phyloP scores from a whole-genome alignment of 495 filamentous ascomycete species.

The Penicilliopsis zonata region DNA sequence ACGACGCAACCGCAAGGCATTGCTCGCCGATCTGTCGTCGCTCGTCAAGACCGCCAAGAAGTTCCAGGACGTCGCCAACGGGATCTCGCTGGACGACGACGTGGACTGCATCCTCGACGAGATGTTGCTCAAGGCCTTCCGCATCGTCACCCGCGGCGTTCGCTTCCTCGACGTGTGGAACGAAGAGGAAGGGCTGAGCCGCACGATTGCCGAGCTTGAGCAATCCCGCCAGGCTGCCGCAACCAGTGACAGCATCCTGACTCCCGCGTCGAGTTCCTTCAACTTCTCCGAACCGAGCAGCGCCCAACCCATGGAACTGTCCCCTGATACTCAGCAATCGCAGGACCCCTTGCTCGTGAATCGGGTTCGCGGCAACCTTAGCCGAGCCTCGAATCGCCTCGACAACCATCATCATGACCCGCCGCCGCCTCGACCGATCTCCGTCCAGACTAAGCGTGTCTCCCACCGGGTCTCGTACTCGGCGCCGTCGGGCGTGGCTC shows the following conservation, averaged over 20 bases:
- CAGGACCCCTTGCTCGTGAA: conserved; percentile 25
- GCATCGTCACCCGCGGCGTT: conserved; percentile 82
- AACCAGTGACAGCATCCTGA: conserved; percentile 44
- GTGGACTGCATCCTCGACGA: conserved; percentile 76
- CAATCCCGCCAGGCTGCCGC: conserved; percentile 18
- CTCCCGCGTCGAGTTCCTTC: conserved; percentile 54
- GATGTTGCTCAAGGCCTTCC: conserved; percentile 87
- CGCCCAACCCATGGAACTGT: conserved; percentile 7
- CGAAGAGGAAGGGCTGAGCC: conserved; percentile 54
- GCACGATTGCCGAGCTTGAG: conserved; percentile 50
- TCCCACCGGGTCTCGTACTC: conserved; percentile 46
- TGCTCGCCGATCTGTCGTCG: conserved; percentile 79
- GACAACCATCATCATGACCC: conserved; percentile 16
- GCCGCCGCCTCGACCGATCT: conserved; percentile 18
- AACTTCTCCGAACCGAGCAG: conserved; percentile 9
- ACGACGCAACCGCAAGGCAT: conserved; percentile 67
- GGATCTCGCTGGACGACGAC: conserved; percentile 39
- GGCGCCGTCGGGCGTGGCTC: conserved; percentile 27
- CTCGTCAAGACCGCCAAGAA: conserved; percentile 79
- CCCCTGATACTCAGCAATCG: conserved; percentile 13
- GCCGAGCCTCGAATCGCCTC: conserved; percentile 24
- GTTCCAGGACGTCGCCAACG: conserved; percentile 52
- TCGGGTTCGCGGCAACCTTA: conserved; percentile 25
- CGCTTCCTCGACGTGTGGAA: conserved; percentile 86
- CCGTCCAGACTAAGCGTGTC: conserved; percentile 32